phyloP scores from a whole-genome alignment of 106 monocot genomes.

The Xerophyta viscosa region DNA sequence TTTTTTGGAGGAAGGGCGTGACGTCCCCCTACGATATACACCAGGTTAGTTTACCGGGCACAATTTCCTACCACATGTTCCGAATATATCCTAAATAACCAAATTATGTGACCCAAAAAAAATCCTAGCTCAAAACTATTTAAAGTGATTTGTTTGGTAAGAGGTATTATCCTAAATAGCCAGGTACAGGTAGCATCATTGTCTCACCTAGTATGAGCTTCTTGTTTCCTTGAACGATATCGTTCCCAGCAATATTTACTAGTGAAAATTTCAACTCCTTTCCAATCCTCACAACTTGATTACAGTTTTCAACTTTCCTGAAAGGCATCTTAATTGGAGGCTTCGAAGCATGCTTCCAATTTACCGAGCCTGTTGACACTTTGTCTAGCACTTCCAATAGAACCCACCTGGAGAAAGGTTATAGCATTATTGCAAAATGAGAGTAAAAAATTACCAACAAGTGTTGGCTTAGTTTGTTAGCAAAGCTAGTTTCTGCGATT shows the following conservation, averaged over 20 bases:
- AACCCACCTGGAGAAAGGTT: slow-evolving; percentile 64
- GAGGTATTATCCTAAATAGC: no score
- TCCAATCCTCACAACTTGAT: slow-evolving; percentile 87
- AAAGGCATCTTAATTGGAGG: slow-evolving; percentile 99
- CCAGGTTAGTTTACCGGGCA: no score
- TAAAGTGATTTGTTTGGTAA: no score
- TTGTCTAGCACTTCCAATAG: slow-evolving; percentile 95
- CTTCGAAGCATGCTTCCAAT: slow-evolving; percentile 85
- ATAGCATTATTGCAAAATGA: slow-evolving; percentile 3
- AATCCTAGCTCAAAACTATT: no score
- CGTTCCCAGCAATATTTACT: slow-evolving; percentile 92
- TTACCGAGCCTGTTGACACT: slow-evolving; percentile 83
- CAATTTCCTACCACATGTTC: no score
- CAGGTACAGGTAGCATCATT: not conserved
- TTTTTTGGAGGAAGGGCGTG: no score
- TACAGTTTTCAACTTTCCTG: slow-evolving; percentile 96
- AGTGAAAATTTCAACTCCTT: slow-evolving; percentile 81
- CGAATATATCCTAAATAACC: no score
- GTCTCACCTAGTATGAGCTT: slow-evolving; percentile 87
- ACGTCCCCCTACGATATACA: no score
- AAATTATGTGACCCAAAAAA: no score
- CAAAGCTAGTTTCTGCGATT: no score
- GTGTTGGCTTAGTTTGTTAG: no score
- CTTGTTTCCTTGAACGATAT: slow-evolving; percentile 98
- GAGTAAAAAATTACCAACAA: no score